A percentile compares a stretch with the other conserved stretches of the same genome.
Evolutionary conservation across 805 yeast genomes (phyloP).

Genomic region (Debaryomyces tyrocola): DNA sequence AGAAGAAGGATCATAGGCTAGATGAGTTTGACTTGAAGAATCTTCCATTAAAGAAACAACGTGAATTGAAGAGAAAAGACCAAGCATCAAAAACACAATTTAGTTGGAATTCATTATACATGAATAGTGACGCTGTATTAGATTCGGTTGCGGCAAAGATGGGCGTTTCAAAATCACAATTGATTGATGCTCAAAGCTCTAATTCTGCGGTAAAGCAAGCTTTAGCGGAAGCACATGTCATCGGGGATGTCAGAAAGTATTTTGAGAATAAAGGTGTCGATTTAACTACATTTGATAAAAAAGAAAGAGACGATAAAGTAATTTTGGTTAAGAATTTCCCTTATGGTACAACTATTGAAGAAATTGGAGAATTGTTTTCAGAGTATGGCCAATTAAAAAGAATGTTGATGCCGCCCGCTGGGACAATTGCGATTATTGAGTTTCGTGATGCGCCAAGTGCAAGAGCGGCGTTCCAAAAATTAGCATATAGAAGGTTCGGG

Average conservation of each 20-base stretch:
- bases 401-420: conserved; percentile 91
- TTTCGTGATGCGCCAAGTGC: conserved; percentile 81
- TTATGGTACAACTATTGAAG: conserved; percentile 77
- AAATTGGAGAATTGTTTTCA: conserved; percentile 77
- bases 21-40: conserved; percentile 92
- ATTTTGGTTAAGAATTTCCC: conserved; percentile 90
- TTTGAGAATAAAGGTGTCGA: conserved; percentile 88
- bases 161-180: conserved; percentile 79
- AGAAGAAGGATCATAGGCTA: conserved; percentile 75
- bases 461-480: conserved; percentile 82
- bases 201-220: conserved; percentile 95
- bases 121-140: conserved; percentile 89
- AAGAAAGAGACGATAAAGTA: conserved; percentile 75
- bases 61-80: conserved; percentile 77
- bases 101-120: conserved; percentile 91
- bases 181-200: conserved; percentile 84
- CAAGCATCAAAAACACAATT: conserved; percentile 86
- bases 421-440: conserved; percentile 92
- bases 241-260: conserved; percentile 84
- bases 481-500: conserved; percentile 85
- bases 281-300: conserved; percentile 62
- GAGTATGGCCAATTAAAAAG: conserved; percentile 79
- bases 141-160: conserved; percentile 83
- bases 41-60: conserved; percentile 88
- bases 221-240: conserved; percentile 92